Evolutionary conservation across 106 monocot species (phyloP), one percentile per base, ranked within the genome.

Genomic region (Narthecium ossifragum): DNA sequence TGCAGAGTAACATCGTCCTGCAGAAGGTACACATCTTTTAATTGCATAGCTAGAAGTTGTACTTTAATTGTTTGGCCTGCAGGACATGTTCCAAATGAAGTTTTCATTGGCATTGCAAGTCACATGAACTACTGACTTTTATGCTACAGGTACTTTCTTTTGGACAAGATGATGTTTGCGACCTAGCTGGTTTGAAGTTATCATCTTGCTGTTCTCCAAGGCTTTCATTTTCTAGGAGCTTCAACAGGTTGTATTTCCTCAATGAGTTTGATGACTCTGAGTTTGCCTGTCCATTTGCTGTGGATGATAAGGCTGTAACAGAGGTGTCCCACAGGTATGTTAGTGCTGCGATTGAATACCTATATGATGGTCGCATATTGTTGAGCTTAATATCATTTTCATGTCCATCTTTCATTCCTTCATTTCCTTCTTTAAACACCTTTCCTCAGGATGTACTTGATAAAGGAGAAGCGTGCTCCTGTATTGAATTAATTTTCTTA

Each of bases 21-120:
- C 57, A 43, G 7, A 81, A 88, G 84, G 88, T 88, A 58, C 34
- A 17, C n/a, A n/a, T n/a, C n/a, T n/a, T n/a, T n/a, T n/a, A n/a
- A n/a, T n/a, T n/a, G n/a, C n/a, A n/a, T n/a, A n/a, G n/a, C n/a
- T n/a, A n/a, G n/a, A n/a, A n/a, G n/a, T n/a, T n/a, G n/a, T n/a
- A n/a, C n/a, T n/a, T n/a, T n/a, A n/a, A n/a, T n/a, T n/a, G n/a
- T n/a, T n/a, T n/a, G n/a, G n/a, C n/a, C n/a, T n/a, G n/a, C n/a
- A n/a, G n/a, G n/a, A n/a, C n/a, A n/a, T n/a, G n/a, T n/a, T n/a
- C n/a, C n/a, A n/a, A n/a, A n/a, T n/a, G n/a, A n/a, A n/a, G n/a
- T n/a, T n/a, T n/a, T n/a, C n/a, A n/a, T n/a, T n/a, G n/a, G n/a
- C n/a, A n/a, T n/a, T n/a, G n/a, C n/a, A n/a, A n/a, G n/a, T n/a